Evolutionary conservation across 495 filamentous ascomycete genomes (phyloP).

Genomic region (Talaromyces ruber): DNA sequence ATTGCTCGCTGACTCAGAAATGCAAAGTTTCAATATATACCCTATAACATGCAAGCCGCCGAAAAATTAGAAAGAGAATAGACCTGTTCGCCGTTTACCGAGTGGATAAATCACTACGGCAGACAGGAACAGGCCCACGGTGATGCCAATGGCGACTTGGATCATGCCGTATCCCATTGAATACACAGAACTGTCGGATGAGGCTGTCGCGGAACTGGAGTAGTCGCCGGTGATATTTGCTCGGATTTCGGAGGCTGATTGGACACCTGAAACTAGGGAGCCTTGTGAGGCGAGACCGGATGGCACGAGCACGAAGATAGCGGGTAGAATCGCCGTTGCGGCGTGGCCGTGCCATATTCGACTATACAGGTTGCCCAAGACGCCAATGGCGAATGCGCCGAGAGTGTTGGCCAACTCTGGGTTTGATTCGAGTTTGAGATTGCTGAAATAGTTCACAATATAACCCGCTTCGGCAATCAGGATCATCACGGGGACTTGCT

Average conservation of each 20-base stretch:
- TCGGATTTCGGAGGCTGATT: slow-evolving; percentile 65
- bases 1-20: not conserved
- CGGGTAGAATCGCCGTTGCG: slow-evolving; percentile 82
- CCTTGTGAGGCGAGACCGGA: slow-evolving; percentile 79
- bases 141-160: slow-evolving; percentile 88
- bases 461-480: slow-evolving; percentile 76
- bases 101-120: slow-evolving; percentile 81
- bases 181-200: slow-evolving; percentile 47
- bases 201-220: slow-evolving; percentile 31
- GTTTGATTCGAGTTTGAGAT: slow-evolving; percentile 58
- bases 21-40: not conserved
- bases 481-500: slow-evolving; percentile 81
- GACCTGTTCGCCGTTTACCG: slow-evolving; percentile 76
- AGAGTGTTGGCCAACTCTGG: slow-evolving; percentile 79
- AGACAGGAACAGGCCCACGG: slow-evolving; percentile 79
- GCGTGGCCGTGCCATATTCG: slow-evolving; percentile 75
- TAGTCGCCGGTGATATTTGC: slow-evolving; percentile 30
- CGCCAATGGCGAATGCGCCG: slow-evolving; percentile 77
- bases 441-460: slow-evolving; percentile 73
- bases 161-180: slow-evolving; percentile 82
- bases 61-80: slow-evolving; percentile 68
- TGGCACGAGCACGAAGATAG: slow-evolving; percentile 91
- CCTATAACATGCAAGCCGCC: not conserved
- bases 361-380: slow-evolving; percentile 81
- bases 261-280: slow-evolving; percentile 67